Base-by-base conservation (phyloP, 179 eudicot species). In the Actinidia chinensis region DNA sequence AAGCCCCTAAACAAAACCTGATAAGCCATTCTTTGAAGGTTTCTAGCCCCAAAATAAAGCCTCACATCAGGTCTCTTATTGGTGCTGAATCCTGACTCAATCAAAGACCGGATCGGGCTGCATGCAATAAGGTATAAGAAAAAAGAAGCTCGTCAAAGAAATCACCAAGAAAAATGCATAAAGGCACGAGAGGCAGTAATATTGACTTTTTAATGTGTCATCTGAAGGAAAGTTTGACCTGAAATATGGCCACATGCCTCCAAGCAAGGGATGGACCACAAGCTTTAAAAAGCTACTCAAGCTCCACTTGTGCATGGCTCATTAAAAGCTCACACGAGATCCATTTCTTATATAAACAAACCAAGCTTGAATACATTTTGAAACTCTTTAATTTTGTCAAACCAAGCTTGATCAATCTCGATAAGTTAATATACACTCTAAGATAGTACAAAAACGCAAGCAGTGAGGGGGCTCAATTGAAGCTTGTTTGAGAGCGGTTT, bases 21-120 rank as follows among this genome's bases (percentile, higher is more conserved):
- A 86, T 95, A 93, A 69, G 98, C 98, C 98, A 95, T 95, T 81
- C 98, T 90, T 64, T 83, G 83, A 75, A 95, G 87, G 87, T 91
- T 95, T 86, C 94, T 88, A 68, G 95, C 98, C 80, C 98, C 98
- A 36, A 90, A 95, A 78, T 93, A 95, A 22, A 95, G 93, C 84
- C 98, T 91, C 72, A 95, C 98, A 83, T 95, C 98, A 46, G 95
- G 84, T 87, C 98, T 88, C 84, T 85, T 86, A 63, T 87, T 88
- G 13, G 95, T 94, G 79, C 84, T 36, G 63, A 95, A 93, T 51
- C 98, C 98, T 74, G 92, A 83, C 83, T 95, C 98, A 47, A 95
- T 89, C 73, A 95, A 89, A 60, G 98, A 93, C 71, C 98, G 86
- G 73, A 95, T 91, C 61, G 98, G 98, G 81, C 98, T 95, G 90